phyloP scores from a whole-genome alignment of 192 early-diverging fungal genomes.

The Paraglomus brasilianum region DNA sequence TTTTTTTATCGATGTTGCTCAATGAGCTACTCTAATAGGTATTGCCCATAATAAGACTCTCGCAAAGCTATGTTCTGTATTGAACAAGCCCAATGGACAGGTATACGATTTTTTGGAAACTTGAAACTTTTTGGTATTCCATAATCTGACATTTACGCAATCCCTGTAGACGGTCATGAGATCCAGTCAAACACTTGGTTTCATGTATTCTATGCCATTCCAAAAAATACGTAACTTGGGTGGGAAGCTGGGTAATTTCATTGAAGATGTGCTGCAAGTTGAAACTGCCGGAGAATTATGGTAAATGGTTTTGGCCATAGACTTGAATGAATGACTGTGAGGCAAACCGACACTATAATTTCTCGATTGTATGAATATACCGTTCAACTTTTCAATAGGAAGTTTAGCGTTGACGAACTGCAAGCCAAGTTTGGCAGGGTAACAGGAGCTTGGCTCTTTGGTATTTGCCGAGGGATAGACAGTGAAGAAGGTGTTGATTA shows the following conservation, averaged over 20 bases:
- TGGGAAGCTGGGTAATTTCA: slow-evolving; percentile 76
- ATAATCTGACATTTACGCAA: not conserved
- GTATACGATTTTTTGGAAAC: slow-evolving; percentile 35
- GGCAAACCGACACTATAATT: not conserved
- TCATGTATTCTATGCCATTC: slow-evolving; percentile 68
- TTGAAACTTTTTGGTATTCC: not conserved
- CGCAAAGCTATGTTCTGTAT: slow-evolving; percentile 80
- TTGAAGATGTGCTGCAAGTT: slow-evolving; percentile 46
- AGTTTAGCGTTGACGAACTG: slow-evolving; percentile 44
- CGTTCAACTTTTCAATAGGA: slow-evolving; percentile 32
- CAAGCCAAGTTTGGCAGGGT: slow-evolving; percentile 52
- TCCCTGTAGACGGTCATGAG: slow-evolving; percentile 66
- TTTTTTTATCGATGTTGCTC: slow-evolving; percentile 3
- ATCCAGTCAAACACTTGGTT: slow-evolving; percentile 48
- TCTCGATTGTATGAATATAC: no score
- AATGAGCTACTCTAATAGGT: slow-evolving; percentile 36
- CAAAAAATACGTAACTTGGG: slow-evolving; percentile 82
- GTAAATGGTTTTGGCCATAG: not conserved
- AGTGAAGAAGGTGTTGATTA: slow-evolving; percentile 41
- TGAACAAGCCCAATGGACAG: slow-evolving; percentile 86
- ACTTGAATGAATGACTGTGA: not conserved
- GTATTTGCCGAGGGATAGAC: slow-evolving; percentile 63
- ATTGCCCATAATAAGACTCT: slow-evolving; percentile 85
- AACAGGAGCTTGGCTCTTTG: slow-evolving; percentile 56
- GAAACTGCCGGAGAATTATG: slow-evolving; percentile 22